phyloP scores from a whole-genome alignment of 495 filamentous ascomycete species.

The Hypoxylon crocopeplum region DNA sequence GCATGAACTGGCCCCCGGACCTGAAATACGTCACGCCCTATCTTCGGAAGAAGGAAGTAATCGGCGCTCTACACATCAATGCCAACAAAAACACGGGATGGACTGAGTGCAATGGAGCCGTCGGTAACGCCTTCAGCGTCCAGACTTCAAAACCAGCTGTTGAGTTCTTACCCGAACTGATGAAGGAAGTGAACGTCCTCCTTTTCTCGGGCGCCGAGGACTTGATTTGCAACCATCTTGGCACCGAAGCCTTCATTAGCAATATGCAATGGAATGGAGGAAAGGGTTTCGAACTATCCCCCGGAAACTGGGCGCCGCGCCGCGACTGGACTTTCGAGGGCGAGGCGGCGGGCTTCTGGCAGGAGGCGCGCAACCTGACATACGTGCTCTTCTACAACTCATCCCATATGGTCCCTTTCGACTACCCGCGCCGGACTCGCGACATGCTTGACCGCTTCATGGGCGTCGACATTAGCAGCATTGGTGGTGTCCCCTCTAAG shows the following conservation, averaged over 20 bases:
- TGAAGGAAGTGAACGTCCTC: slow-evolving; percentile 76
- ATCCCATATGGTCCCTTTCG: slow-evolving; percentile 97
- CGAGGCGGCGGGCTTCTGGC: slow-evolving; percentile 88
- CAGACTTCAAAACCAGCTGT: slow-evolving; percentile 73
- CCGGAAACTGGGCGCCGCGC: slow-evolving; percentile 88
- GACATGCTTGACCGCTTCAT: slow-evolving; percentile 99
- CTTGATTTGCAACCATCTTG: slow-evolving; percentile 95
- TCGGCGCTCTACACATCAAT: slow-evolving; percentile 80
- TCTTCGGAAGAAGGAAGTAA: slow-evolving; percentile 81
- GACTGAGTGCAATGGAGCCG: slow-evolving; percentile 87
- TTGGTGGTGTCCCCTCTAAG: slow-evolving; percentile 85
- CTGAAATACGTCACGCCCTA: slow-evolving; percentile 78
- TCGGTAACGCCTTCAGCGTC: slow-evolving; percentile 71
- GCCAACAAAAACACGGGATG: slow-evolving; percentile 82
- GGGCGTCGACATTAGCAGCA: slow-evolving; percentile 88
- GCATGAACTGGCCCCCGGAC: slow-evolving; percentile 96
- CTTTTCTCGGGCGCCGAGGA: slow-evolving; percentile 95
- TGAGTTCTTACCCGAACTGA: slow-evolving; percentile 75
- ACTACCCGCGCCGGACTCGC: slow-evolving; percentile 82
- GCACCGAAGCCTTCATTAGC: slow-evolving; percentile 89
- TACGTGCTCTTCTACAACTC: slow-evolving; percentile 96
- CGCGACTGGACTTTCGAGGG: slow-evolving; percentile 95
- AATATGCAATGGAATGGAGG: slow-evolving; percentile 92
- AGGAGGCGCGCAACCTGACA: slow-evolving; percentile 91
- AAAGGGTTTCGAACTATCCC: slow-evolving; percentile 86